Base-by-base conservation (phyloP, 495 filamentous ascomycete species). In the Aspergillus bertholletiae region DNA sequence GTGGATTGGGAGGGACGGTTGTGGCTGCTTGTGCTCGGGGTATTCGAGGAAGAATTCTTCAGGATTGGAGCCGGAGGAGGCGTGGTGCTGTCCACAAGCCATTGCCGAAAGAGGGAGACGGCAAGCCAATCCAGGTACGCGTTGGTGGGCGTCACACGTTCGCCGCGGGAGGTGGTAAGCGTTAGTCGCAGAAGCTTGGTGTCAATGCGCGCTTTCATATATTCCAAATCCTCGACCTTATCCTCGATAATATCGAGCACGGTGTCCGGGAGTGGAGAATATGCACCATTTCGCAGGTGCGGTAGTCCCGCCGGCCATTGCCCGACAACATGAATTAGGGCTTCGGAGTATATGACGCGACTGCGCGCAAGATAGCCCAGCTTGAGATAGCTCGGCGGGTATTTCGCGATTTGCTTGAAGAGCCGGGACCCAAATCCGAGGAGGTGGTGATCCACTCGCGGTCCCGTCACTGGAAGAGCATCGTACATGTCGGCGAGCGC, bases 371-470 rank as follows among this genome's bases (percentile, higher is more conserved):
- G 74, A 61, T 92, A 96, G 20, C 91, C 92, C 4, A 97, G 80
- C 44, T 92, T 92, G 12, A 97, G 82, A 64, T 97, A 97, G 62
- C 82, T 87, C 15, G 92, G 88, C 17, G 92, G 92, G 65, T 96
- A 96, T 68, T 95, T 96, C 34, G 90, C 89, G 53, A 96, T 94
- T 62, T 96, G 91, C 65, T 93, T 93, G 84, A 90, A 96, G 0
- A 96, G 80, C 15, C 89, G 80, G 24, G 85, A 88, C 55, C 92
- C 89, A 69, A 96, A 97, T 52, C 92, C 90, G 1, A 97, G 76
- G 3, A 97, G 74, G 67, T 97, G 91, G 74, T 97, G 90, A 63
- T 97, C 91, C 9, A 96, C 85, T n/a, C 92, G 83, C 1, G 89
- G 88, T 0, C 92, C 92, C 15, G 96, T 89, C 15, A 96, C 89